These are phyloP conservation scores for Neurospora sp. DNA, from an alignment of 495 filamentous ascomycete species.

Conservation along the genomic window DNA sequence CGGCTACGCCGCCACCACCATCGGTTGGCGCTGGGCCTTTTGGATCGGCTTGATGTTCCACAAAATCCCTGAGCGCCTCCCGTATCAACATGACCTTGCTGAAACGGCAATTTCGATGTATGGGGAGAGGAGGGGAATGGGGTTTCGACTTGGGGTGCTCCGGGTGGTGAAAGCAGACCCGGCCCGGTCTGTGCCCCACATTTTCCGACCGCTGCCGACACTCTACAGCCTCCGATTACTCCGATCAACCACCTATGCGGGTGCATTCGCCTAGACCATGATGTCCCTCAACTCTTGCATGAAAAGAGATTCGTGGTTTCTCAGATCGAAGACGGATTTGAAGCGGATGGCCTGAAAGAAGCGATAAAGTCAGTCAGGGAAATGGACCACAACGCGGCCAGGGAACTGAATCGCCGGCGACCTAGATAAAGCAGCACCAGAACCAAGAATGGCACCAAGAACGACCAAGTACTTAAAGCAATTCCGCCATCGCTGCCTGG, in stretches of 20 bases:
- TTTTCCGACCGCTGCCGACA: neutral
- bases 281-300: neutral
- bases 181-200: neutral
- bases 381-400: neutral
- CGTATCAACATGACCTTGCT: too few relatives aligned
- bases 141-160: too few relatives aligned
- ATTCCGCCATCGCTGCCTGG: neutral
- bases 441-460: neutral
- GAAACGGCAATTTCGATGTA: too few relatives aligned
- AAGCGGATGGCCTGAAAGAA: neutral
- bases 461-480: neutral
- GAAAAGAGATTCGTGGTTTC: neutral
- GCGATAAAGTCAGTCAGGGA: neutral
- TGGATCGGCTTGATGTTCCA: conserved; percentile 47
- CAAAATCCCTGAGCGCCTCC: too few relatives aligned
- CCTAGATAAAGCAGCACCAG: too few relatives aligned
- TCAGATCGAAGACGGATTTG: neutral
- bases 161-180: neutral
- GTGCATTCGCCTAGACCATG: neutral
- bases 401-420: neutral
- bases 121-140: too few relatives aligned
- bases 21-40: conserved; percentile 59
- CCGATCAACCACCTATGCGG: neutral
- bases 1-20: conserved; percentile 45
- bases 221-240: neutral